phyloP scores from a whole-genome alignment of 1,284 basidiomycete species.

The Puccinia coronata region DNA sequence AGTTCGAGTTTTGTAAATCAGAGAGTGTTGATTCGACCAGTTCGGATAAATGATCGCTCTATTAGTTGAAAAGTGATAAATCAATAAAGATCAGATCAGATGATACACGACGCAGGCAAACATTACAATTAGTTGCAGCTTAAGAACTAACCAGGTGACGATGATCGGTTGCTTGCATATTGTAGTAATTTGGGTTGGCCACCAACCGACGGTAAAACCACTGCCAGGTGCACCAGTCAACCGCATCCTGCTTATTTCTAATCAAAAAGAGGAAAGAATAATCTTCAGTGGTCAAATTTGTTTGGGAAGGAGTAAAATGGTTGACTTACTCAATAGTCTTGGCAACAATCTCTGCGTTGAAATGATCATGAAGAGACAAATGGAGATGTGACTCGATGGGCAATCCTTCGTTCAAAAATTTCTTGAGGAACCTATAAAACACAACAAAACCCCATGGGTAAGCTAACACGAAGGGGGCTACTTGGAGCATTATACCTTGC shows the following conservation, averaged over 20 bases:
- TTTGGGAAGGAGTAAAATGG: constrained; percentile 50
- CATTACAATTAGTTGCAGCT: background rate
- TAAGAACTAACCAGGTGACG: constrained; percentile 71
- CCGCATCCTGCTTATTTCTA: constrained; percentile 87
- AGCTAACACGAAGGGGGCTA: background rate
- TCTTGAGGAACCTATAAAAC: constrained; percentile 70
- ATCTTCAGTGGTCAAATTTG: background rate
- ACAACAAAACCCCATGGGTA: background rate
- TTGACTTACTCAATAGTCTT: constrained; percentile 79
- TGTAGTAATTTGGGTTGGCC: constrained; percentile 81
- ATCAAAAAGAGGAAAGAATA: background rate
- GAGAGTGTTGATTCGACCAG: constrained; percentile 88
- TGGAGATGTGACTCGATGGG: constrained; percentile 92
- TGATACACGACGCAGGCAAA: background rate
- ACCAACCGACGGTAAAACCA: constrained; percentile 53
- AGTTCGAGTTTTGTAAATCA: constrained; percentile 90
- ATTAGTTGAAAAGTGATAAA: background rate
- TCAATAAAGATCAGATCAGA: background rate
- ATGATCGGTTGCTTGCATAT: constrained; percentile 76
- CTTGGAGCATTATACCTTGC: background rate
- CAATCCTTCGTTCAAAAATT: constrained; percentile 94
- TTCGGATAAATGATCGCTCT: constrained; percentile 82
- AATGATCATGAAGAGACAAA: constrained; percentile 83
- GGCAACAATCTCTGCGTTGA: constrained; percentile 96
- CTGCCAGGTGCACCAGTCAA: constrained; percentile 66